These are phyloP conservation scores for Calonectria pauciramosa DNA, from an alignment of 2,329 filamentous ascomycete genomes.

Conservation along the genomic window DNA sequence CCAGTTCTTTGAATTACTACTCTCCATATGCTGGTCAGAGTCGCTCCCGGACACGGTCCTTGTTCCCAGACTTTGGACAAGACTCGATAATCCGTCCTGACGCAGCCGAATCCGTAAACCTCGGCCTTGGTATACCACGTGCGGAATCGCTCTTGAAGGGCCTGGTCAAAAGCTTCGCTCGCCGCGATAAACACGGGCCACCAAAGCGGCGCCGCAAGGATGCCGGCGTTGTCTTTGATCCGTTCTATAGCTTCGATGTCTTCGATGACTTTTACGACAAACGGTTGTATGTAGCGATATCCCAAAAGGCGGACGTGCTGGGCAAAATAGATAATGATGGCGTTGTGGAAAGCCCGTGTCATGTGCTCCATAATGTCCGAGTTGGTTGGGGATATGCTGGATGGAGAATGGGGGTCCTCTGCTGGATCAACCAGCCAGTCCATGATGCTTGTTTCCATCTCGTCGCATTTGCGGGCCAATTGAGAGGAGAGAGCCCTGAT, in stretches of 20 bases:
- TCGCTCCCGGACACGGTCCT: constrained; percentile 7
- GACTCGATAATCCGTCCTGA: constrained; percentile 39
- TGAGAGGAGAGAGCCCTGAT: constrained; percentile 2
- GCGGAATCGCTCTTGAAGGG: constrained; percentile 35
- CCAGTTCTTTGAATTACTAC: no score
- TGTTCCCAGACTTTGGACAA: constrained; percentile 37
- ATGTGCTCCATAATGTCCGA: constrained; percentile 25
- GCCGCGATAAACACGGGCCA: constrained; percentile 43
- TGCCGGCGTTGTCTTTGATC: constrained; percentile 34
- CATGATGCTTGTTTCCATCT: constrained; percentile 24
- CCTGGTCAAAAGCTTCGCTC: constrained; percentile 38
- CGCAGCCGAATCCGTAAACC: constrained; percentile 40
- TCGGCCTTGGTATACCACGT: constrained; percentile 39
- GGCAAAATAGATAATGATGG: constrained; percentile 44
- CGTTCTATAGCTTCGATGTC: constrained; percentile 38
- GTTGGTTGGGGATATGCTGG: not conserved
- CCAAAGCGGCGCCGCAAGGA: constrained; percentile 38
- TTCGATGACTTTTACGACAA: constrained; percentile 32
- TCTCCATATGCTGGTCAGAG: no score
- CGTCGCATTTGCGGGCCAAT: constrained; percentile 12
- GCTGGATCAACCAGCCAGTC: constrained; percentile 10
- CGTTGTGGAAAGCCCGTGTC: constrained; percentile 41
- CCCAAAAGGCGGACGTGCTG: constrained; percentile 36
- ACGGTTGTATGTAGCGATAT: constrained; percentile 33
- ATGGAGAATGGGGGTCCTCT: not conserved